Evolutionary conservation across 2,329 filamentous ascomycete species (phyloP).

Genomic region (Ophiostoma quercus): DNA sequence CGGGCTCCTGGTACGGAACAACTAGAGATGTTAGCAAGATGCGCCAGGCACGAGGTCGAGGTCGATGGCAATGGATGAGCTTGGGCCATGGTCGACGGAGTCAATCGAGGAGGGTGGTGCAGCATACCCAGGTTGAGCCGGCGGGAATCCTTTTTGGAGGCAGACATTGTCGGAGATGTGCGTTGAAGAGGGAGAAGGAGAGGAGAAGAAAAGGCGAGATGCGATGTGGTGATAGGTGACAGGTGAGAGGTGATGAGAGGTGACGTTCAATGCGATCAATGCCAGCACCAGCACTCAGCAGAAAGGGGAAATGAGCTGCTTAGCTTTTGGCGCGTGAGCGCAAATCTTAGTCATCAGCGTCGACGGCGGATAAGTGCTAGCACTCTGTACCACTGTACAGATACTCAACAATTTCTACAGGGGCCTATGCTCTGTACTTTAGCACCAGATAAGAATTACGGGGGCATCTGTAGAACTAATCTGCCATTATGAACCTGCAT

Average conservation of each 20-base stretch:
- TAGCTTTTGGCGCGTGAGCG: constrained; percentile 12
- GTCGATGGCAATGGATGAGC: background rate
- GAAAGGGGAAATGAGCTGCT: constrained; percentile 15
- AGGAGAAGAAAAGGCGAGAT: background rate
- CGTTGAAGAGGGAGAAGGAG: background rate
- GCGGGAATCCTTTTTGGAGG: constrained; percentile 26
- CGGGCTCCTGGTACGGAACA: constrained; percentile 79
- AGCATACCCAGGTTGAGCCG: constrained; percentile 27
- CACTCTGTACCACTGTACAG: background rate
- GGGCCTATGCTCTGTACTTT: background rate
- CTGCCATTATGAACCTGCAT: background rate
- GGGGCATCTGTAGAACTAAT: background rate
- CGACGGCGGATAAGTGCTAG: background rate
- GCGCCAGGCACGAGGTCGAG: background rate
- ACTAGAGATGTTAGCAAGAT: constrained; percentile 48
- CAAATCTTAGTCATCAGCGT: background rate
- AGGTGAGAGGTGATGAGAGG: background rate
- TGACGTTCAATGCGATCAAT: constrained; percentile 9
- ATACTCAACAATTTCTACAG: background rate
- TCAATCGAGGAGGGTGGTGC: background rate
- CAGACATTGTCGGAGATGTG: constrained; percentile 22
- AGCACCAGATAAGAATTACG: background rate
- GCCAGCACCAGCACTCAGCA: constrained; percentile 1
- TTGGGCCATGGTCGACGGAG: background rate
- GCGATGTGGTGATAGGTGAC: no score